Evolutionary conservation across 2,329 filamentous ascomycete genomes (phyloP).

Genomic region (Aspergillus quadrilineatus): DNA sequence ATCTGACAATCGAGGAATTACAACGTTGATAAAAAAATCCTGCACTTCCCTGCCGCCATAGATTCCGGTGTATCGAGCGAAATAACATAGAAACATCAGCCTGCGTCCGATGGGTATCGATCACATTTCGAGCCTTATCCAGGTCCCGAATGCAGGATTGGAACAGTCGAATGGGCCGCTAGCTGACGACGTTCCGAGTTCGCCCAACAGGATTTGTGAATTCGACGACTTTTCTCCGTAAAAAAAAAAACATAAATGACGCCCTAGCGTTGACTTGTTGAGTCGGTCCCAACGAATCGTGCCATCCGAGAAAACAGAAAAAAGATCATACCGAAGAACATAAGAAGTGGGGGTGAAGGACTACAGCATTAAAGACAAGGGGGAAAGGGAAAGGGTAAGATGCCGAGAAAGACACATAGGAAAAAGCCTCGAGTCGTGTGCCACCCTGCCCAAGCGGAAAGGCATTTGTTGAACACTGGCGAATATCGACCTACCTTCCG

Average conservation of each 20-base stretch:
- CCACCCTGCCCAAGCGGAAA: background rate
- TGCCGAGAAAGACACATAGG: slow-evolving; percentile 19
- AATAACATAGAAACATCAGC: slow-evolving; percentile 41
- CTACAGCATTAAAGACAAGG: slow-evolving; percentile 20
- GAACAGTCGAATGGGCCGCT: slow-evolving; percentile 34
- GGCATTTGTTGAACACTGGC: slow-evolving; percentile 20
- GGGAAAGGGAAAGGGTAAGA: slow-evolving; percentile 21
- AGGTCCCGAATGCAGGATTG: background rate
- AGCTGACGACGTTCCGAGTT: slow-evolving; percentile 36
- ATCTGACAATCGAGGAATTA: slow-evolving; percentile 47
- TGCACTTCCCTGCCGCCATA: slow-evolving; percentile 43
- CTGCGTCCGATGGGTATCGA: slow-evolving; percentile 37
- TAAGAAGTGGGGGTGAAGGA: slow-evolving; percentile 29
- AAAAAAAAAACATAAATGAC: slow-evolving; percentile 38
- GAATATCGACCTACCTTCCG: slow-evolving; percentile 40
- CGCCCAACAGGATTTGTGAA: slow-evolving; percentile 36
- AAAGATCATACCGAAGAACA: slow-evolving; percentile 32
- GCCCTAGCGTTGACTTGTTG: slow-evolving; percentile 38
- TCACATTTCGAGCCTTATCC: slow-evolving; percentile 9
- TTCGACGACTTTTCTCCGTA: slow-evolving; percentile 33
- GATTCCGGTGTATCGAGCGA: slow-evolving; percentile 40
- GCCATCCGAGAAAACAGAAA: slow-evolving; percentile 18
- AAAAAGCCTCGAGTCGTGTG: background rate
- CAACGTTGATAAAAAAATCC: slow-evolving; percentile 41
- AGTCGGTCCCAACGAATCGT: slow-evolving; percentile 34